Base-by-base conservation (phyloP, 2,329 filamentous ascomycete genomes). In the Raffaelea arxii region DNA sequence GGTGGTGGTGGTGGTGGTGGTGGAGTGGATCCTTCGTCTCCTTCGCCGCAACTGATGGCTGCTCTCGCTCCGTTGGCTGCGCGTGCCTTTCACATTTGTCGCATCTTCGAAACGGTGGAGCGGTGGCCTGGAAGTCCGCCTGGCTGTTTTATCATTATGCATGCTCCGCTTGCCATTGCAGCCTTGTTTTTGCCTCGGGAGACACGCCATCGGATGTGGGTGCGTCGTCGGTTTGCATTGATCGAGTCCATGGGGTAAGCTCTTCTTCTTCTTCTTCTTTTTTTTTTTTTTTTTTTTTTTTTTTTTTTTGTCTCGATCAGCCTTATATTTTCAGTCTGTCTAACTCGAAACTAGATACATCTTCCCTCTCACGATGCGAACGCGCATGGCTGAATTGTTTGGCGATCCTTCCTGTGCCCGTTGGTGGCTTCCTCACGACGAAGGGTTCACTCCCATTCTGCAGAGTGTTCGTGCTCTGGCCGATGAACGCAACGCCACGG, bases 401-500 rank as follows among this genome's bases (percentile, higher is more conserved):
- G 71, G 76, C 49, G 77, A 86, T 38, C 74, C 78, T 14, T 79
- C 82, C 19, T 79, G 89, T 45, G 77, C 78, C 39, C 74, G 82
- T 48, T 96, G 89, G 87, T 98, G 92, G 92, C 75, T 96, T 3
- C 86, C 89, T 3, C 77, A 92, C 60, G 78, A 87, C 51, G 84
- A 91, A 66, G 80, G 78, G 2, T 85, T 85, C 56, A 82, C 78
- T 11, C 76, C 78, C 1, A 77, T 94, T 37, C 72, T 96, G 46
- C 82, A 81, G 44, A 83, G 77, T 46, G 81, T 95, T 51, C 83
- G 90, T 19, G 76, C 79, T 37, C 90, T 95, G 64, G 86, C 89
- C 24, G 81, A 86, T 55, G 86, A 92, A 53, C 78, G 87, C 41
- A 85, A 79, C 49, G 68, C 75, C 7, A 77, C 70, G 19, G 77